Evolutionary conservation across 2,329 filamentous ascomycete genomes (phyloP).

Genomic region (Lachnellula cervina): DNA sequence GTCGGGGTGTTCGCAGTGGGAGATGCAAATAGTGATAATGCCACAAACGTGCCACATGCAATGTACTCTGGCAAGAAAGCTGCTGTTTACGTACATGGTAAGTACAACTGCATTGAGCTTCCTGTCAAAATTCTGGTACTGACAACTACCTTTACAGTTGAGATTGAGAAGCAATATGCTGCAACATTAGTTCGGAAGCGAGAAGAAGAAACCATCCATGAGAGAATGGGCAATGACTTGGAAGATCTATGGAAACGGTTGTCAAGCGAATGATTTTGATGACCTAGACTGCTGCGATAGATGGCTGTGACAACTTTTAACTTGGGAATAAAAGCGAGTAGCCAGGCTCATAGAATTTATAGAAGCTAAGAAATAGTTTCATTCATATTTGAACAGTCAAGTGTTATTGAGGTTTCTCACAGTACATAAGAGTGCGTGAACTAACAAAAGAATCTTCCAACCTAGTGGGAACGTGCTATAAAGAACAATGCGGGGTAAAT

Average conservation of each 20-base stretch:
- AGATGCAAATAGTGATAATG: slow-evolving; percentile 55
- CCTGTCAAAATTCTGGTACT: not conserved
- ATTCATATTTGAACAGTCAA: too few species aligned
- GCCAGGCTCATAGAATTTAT: too few species aligned
- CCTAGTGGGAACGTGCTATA: too few species aligned
- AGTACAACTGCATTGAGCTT: slow-evolving; percentile 25
- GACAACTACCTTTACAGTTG: slow-evolving; percentile 1
- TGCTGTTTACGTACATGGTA: slow-evolving; percentile 53
- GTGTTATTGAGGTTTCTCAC: too few species aligned
- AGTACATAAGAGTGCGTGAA: too few species aligned
- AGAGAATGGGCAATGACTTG: slow-evolving; percentile 11
- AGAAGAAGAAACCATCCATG: not conserved
- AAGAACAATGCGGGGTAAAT: too few species aligned
- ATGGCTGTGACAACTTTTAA: too few species aligned
- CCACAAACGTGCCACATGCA: slow-evolving; percentile 57
- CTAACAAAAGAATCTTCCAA: too few species aligned
- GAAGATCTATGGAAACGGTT: slow-evolving; percentile 8
- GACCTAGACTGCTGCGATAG: too few species aligned
- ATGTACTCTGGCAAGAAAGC: slow-evolving; percentile 55
- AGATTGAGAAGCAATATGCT: slow-evolving; percentile 11
- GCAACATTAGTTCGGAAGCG: slow-evolving; percentile 1
- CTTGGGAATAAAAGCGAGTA: too few species aligned
- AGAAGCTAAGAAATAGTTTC: too few species aligned
- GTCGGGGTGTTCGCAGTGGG: slow-evolving; percentile 53
- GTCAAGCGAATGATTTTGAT: not conserved